Conservation (phyloP, 2,329 filamentous ascomycete genomes). For the Stagonosporopsis cucurbitacearum region DNA sequence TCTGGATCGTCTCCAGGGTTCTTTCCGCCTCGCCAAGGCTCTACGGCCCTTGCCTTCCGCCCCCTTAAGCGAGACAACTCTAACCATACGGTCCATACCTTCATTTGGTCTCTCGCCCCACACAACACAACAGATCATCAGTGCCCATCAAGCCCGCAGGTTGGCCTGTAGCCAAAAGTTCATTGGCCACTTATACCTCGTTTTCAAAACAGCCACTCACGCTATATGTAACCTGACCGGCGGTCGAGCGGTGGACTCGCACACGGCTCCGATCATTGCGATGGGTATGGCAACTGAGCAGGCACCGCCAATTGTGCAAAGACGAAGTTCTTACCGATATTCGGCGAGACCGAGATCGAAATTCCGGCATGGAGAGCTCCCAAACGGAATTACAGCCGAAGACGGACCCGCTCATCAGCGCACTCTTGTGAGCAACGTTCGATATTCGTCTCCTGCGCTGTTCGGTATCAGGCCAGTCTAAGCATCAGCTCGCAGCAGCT, state of each 20-base stretch:
- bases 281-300: not conserved
- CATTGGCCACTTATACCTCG: not conserved
- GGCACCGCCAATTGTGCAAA: not conserved
- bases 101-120: not conserved
- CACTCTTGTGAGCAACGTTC: no score
- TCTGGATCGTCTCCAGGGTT: not conserved
- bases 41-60: conserved; percentile 7
- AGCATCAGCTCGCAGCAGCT: not conserved
- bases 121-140: not conserved
- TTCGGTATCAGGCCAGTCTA: not conserved
- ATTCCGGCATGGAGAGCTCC: not conserved
- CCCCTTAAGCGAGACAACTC: conserved; percentile 5
- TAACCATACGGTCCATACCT: not conserved
- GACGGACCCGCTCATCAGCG: not conserved
- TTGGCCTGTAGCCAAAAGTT: not conserved
- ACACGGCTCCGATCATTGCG: not conserved
- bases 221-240: not conserved
- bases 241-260: not conserved
- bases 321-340: not conserved
- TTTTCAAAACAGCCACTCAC: not conserved
- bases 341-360: not conserved
- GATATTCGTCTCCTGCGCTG: no score
- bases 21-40: not conserved
- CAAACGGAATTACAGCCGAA: not conserved
- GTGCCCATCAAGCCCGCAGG: not conserved